Evolutionary conservation across 208 protist genomes (phyloP), one percentile per base, ranked within the genome.

Genomic region (Leishmania amazonensis): DNA sequence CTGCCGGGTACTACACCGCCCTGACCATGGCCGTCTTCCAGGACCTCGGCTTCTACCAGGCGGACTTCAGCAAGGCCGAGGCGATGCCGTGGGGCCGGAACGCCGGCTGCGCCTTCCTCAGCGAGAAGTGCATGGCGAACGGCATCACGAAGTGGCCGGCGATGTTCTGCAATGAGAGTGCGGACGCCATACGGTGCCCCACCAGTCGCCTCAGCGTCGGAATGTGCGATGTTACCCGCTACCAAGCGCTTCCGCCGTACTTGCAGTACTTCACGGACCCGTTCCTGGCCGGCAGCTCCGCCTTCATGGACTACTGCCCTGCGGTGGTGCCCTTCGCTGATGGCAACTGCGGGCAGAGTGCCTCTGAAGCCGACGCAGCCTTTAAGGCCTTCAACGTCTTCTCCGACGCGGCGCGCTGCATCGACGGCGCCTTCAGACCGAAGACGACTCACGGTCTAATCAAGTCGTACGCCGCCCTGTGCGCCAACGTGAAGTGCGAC

Each of bases 1-100:
- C 40, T 60, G 79, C 45, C 24, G 87, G 53, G 42, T 96, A 81
- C 78, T 94, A 91, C 84, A 95, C 78, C 24, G 85, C 81, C 9
- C 76, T 99, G 11, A 98, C 97, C 19, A 81, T 99, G 62, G 87
- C 95, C 1, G 53, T 87, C 2, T 94, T 99, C 62, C 78, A 96
- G 47, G 94, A 98, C 81, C 76, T 94, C 4, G 89, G 91, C 49
- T 96, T 86, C 80, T 99, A 98, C 88, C 64, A 76, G n/a, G 91
- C 81, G 28, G 84, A 91, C 83, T 96, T 88, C 83, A 75, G 7
- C 70, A 89, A 88, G 64, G 91, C 88, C 0, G 90, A 97, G 64
- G 74, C 38, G 38, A 94, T 98, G 87, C 35, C 67, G 38, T 98
- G 91, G 91, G 96, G 91, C 62, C 51, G 78, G 19, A 81, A 91